Evolutionary conservation across 2,329 filamentous ascomycete species (phyloP).

Genomic region (Cordyceps fumosorosea): DNA sequence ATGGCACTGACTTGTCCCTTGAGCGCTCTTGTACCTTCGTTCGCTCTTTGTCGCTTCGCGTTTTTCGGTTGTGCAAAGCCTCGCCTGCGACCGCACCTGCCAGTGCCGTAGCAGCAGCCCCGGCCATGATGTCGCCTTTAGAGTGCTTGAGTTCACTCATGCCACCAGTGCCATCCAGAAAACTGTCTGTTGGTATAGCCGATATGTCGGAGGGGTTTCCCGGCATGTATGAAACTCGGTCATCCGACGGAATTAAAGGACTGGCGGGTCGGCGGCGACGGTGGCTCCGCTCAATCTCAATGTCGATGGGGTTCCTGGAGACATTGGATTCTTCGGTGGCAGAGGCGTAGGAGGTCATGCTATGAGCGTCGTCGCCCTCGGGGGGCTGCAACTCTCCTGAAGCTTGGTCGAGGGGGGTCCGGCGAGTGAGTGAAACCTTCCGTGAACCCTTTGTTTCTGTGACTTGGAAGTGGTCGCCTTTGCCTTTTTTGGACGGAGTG

Average conservation of each 20-base stretch:
- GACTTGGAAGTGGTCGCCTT: constrained; percentile 76
- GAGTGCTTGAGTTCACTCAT: constrained; percentile 36
- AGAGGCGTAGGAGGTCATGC: constrained; percentile 69
- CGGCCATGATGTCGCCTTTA: constrained; percentile 31
- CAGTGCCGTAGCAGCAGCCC: constrained; percentile 28
- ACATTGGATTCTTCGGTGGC: constrained; percentile 74
- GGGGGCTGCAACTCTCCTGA: constrained; percentile 37
- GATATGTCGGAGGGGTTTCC: constrained; percentile 79
- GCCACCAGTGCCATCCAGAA: constrained; percentile 51
- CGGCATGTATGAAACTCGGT: constrained; percentile 48
- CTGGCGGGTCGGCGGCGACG: constrained; percentile 59
- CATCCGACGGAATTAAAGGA: constrained; percentile 54
- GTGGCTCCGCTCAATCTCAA: constrained; percentile 68
- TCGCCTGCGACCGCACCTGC: constrained; percentile 6
- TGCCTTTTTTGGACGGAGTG: constrained; percentile 66
- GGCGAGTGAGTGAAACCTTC: constrained; percentile 52
- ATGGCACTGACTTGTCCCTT: constrained; percentile 40
- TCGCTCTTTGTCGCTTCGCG: constrained; percentile 37
- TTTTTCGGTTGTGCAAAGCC: constrained; percentile 36
- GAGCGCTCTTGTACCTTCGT: constrained; percentile 33
- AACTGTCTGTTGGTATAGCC: constrained; percentile 58
- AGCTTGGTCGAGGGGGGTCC: constrained; percentile 45
- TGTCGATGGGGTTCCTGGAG: constrained; percentile 71
- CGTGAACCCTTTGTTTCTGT: constrained; percentile 70
- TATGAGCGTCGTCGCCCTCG: constrained; percentile 55